Conservation (phyloP, 164 flowering plant species). For the Buxus sempervirens region DNA sequence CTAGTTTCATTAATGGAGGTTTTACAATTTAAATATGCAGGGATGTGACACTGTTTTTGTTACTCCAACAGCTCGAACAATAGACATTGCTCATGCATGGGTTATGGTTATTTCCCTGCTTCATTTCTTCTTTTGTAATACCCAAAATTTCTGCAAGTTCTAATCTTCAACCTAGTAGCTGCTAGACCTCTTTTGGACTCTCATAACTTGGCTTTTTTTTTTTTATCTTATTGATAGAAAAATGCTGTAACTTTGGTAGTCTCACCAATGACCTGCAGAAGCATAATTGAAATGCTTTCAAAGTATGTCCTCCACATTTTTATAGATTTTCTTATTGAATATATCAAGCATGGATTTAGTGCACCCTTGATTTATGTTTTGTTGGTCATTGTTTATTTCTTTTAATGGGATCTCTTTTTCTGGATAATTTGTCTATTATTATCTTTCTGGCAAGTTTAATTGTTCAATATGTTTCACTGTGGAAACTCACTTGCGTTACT, state of each 20-base stretch:
- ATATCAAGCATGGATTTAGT: neutral
- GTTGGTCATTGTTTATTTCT: neutral
- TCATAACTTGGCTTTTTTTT: neutral
- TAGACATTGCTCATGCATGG: conserved; percentile 89
- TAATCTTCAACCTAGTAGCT: neutral
- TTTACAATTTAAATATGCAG: conserved; percentile 30
- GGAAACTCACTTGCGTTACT: too few species aligned
- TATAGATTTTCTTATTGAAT: conserved; percentile 6
- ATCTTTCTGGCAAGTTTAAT: too few species aligned
- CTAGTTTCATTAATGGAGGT: conserved; percentile 8
- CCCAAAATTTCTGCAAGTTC: neutral
- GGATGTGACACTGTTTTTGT: conserved; percentile 93
- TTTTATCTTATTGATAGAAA: conserved; percentile 46
- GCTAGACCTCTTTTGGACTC: neutral
- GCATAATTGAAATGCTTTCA: conserved; percentile 64
- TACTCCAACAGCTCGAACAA: conserved; percentile 88
- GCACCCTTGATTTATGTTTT: neutral
- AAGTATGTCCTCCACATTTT: conserved; percentile 45
- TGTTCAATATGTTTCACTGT: too few species aligned
- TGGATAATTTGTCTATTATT: neutral
- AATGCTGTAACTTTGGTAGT: conserved; percentile 64
- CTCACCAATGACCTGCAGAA: conserved; percentile 57
- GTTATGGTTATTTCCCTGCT: conserved; percentile 53
- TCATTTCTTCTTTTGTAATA: neutral
- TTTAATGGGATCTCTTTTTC: neutral